Conservation (phyloP, 345 rosid species). For the Triadica sebifera region DNA sequence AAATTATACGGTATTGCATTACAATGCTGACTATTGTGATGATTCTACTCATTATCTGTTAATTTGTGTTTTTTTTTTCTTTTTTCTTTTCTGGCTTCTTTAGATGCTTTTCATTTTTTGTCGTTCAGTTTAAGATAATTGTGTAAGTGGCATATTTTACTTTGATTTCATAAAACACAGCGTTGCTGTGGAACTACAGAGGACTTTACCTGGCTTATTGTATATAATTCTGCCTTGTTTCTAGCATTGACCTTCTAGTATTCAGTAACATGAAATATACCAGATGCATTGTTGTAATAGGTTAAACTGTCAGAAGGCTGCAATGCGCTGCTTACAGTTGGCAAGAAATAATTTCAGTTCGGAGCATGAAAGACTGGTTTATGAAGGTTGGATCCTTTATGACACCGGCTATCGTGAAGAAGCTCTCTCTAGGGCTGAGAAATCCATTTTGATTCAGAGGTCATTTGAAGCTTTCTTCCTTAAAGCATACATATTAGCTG, state of each 20-base stretch:
- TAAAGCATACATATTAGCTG: conserved; percentile 84
- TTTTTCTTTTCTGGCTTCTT: neutral
- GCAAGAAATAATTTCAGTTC: conserved; percentile 61
- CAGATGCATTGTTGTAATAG: conserved; percentile 34
- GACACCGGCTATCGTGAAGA: conserved; percentile 77
- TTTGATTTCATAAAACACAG: too few species aligned
- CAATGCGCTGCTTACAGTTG: conserved; percentile 75
- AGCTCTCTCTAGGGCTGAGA: conserved; percentile 75
- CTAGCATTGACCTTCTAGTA: conserved; percentile 3
- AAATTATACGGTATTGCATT: neutral
- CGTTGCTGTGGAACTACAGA: neutral
- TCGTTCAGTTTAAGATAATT: neutral
- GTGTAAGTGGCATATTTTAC: neutral
- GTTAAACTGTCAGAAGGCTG: conserved; percentile 86
- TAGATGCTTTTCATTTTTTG: neutral
- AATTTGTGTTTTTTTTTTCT: too few species aligned
- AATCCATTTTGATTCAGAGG: conserved; percentile 66
- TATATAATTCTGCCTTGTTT: conserved; percentile 2
- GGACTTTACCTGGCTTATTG: neutral
- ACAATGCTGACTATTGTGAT: neutral
- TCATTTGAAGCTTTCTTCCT: conserved; percentile 94
- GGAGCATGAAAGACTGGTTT: conserved; percentile 74
- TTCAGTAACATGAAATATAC: conserved; percentile 15
- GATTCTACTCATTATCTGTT: neutral
- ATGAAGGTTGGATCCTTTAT: conserved; percentile 94